phyloP scores from a whole-genome alignment of 371 early-diverging fungal species.

The Rhizopus microsporus region DNA sequence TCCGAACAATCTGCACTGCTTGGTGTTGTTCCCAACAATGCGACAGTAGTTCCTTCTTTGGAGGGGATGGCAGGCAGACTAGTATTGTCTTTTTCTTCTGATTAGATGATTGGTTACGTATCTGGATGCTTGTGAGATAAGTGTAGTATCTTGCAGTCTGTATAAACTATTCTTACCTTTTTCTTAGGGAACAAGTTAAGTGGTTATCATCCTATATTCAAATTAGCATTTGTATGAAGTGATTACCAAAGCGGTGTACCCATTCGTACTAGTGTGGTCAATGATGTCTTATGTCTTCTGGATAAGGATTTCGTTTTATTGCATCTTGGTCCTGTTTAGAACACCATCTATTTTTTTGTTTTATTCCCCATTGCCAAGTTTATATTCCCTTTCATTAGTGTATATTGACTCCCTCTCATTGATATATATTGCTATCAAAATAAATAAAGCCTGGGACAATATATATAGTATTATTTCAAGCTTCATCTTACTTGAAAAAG shows the following conservation, averaged over 20 bases:
- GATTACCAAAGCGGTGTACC: slow-evolving; percentile 11
- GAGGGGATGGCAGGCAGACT: slow-evolving; percentile 20
- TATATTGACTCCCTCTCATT: slow-evolving; percentile 3
- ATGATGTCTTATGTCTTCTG: slow-evolving; percentile 11
- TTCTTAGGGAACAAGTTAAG: slow-evolving; percentile 17
- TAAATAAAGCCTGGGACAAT: slow-evolving; percentile 7
- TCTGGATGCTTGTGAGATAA: slow-evolving; percentile 17
- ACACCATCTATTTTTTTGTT: slow-evolving; percentile 5
- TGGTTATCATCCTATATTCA: slow-evolving; percentile 15
- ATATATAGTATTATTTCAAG: slow-evolving; percentile 6
- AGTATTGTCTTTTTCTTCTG: slow-evolving; percentile 21
- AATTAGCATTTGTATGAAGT: slow-evolving; percentile 16
- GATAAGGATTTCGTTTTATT: slow-evolving; percentile 8
- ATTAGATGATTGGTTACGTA: slow-evolving; percentile 15
- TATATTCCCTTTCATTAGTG: slow-evolving; percentile 7
- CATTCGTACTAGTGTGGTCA: slow-evolving; percentile 14
- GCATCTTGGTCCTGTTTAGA: slow-evolving; percentile 6
- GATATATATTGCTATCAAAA: slow-evolving; percentile 4
- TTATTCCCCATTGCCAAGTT: slow-evolving; percentile 6
- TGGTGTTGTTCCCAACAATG: slow-evolving; percentile 19
- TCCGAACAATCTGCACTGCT: slow-evolving; percentile 18
- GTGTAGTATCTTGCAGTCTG: slow-evolving; percentile 12
- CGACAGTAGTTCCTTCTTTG: slow-evolving; percentile 20
- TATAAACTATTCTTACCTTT: slow-evolving; percentile 16
- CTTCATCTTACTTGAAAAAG: neutral